phyloP scores from a whole-genome alignment of 352 stramenopile genomes.

The Pythium coloratum region DNA sequence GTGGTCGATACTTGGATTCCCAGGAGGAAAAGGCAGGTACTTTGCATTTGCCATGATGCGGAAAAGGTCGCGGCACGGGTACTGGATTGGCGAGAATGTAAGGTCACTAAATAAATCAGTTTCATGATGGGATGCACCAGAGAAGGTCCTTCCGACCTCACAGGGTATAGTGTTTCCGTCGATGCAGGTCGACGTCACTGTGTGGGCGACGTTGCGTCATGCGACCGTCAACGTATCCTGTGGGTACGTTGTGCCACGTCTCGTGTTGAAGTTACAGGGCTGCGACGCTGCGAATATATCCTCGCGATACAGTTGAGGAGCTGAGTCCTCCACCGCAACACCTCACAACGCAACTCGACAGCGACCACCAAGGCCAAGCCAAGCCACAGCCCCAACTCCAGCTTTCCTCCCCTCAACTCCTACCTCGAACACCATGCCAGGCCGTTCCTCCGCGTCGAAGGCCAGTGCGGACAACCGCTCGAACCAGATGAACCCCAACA shows the following conservation, averaged over 20 bases:
- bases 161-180: too few species aligned
- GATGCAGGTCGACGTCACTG: background rate
- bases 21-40: too few species aligned
- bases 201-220: background rate
- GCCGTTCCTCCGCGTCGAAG: slow-evolving; percentile 18
- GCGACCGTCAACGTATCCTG: background rate
- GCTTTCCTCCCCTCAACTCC: too few species aligned
- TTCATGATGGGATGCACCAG: too few species aligned
- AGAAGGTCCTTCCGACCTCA: too few species aligned
- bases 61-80: too few species aligned
- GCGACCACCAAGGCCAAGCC: background rate
- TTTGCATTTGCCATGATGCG: too few species aligned
- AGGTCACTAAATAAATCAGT: too few species aligned
- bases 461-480: slow-evolving; percentile 8
- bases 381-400: background rate
- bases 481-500: background rate
- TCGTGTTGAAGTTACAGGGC: background rate
- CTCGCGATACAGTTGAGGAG: background rate
- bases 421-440: slow-evolving; percentile 6
- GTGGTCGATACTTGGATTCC: too few species aligned
- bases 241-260: background rate
- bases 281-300: background rate
- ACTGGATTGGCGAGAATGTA: too few species aligned
- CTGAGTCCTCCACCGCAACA: too few species aligned
- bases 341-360: background rate